Evolutionary conservation across 208 protist species (phyloP), one percentile per base, ranked within the genome.

Genomic region (Wallacemonas sp.): DNA sequence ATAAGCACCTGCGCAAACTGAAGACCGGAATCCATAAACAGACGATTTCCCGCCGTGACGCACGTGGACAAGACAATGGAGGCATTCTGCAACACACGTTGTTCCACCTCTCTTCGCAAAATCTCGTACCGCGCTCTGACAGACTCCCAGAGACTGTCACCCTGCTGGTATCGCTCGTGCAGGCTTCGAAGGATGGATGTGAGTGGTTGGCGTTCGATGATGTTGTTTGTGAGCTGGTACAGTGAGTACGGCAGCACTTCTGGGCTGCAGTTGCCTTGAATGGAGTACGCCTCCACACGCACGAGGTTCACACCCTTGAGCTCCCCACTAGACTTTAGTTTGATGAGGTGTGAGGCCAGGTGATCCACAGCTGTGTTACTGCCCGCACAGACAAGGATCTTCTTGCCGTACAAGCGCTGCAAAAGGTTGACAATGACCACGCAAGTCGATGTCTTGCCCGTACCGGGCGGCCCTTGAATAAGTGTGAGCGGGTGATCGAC

Each of bases 321-420:
- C 0, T 10, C 46, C 0, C 19, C 46, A n/a, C 10, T 32, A 10
- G 19, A 4, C 21, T 61, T 76, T 70, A 98, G 97, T 21, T 95
- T 98, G 24, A 96, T 87, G 33, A 99, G 97, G 60, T 97, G 97
- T 45, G 97, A 86, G 4, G 95, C 84, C 0, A 99, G 79, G 58
- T 99, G 98, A 67, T 99, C 98, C 13, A 99, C 98, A 19, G 98
- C 98, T 6, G 99, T 91, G 73, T 99, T 99, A 24, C 76, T 92
- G 22, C 98, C 98, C 2, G 98, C 97, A 68, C 91, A 81, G 57
- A 85, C 81, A 15, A 91, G 46, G 41, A 87, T 71, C 39, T 80
- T 63, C 13, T 82, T 58, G 24, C 63, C 42, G 46, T 84, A 44
- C 30, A 78, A 26, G 19, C 88, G 26, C 4, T 81, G 66, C 9